Evolutionary conservation across 345 rosid genomes (phyloP).

Genomic region (Geranium brycei): DNA sequence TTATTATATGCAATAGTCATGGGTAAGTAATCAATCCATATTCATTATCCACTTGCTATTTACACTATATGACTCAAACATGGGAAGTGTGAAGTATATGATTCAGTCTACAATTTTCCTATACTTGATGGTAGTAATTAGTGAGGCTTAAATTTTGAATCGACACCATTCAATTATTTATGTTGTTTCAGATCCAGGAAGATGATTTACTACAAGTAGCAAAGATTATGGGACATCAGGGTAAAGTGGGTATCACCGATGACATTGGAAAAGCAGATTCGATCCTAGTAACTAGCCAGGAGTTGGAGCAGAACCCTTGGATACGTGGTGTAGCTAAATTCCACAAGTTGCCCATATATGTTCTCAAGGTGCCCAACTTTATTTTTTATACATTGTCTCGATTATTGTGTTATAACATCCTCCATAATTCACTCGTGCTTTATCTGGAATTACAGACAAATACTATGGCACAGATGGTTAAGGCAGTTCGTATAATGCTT

Average conservation of each 20-base stretch:
- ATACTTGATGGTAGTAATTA: neutral
- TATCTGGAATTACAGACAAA: constrained; percentile 47
- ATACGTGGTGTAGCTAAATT: constrained; percentile 76
- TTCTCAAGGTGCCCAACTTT: constrained; percentile 43
- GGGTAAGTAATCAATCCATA: too few relatives aligned
- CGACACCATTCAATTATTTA: neutral
- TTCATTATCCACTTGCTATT: too few relatives aligned
- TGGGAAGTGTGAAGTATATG: neutral
- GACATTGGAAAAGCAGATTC: constrained; percentile 79
- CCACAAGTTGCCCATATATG: constrained; percentile 66
- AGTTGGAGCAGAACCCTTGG: constrained; percentile 71
- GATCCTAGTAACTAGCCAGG: constrained; percentile 62
- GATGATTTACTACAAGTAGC: constrained; percentile 82
- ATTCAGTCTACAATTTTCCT: neutral
- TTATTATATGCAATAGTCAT: too few relatives aligned
- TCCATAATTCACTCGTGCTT: neutral
- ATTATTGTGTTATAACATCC: neutral
- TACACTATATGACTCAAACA: neutral
- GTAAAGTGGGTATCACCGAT: constrained; percentile 58
- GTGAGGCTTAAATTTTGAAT: neutral
- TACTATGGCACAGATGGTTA: constrained; percentile 95
- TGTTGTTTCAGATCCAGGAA: constrained; percentile 50
- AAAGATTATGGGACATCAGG: constrained; percentile 78
- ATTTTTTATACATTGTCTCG: neutral
- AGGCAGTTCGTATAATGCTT: constrained; percentile 82